Base-by-base conservation (phyloP, 108 stramenopile genomes). In the Cyclotella sp. region DNA sequence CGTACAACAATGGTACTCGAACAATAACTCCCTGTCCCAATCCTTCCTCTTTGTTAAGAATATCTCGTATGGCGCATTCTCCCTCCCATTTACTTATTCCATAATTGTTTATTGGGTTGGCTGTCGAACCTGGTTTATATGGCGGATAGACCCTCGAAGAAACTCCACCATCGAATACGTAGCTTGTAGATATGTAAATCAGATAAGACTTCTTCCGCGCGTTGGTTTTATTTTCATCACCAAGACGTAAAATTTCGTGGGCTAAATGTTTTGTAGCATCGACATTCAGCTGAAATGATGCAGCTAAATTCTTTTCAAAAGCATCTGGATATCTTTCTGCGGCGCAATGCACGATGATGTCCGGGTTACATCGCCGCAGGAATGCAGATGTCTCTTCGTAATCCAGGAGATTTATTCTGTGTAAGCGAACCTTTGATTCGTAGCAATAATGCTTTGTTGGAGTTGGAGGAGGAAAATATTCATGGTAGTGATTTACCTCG, bases 261-360 rank as follows among this genome's bases (percentile, higher is more conserved):
- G 78, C 70, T 47, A 79, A 70, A 45, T 79, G 54, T 47, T 46
- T 64, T 19, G 78, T 79, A 12, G 54, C 30, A 26, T 79, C 71
- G 11, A 79, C 78, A 44, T 72, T 79, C 34, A 79, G 40, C 28
- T 61, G 53, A 43, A 65, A 63, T 19, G 78, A 66, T 51, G 65
- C 59, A 2, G 59, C 78, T 41, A 61, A 18, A 19, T 67, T 67
- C 40, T 53, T 52, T 30, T 67, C 78, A 61, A 79, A 79, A 10
- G 71, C 65, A 60, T 79, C 78, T 28, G 78, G 78, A 40, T 51
- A 72, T 39, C 78, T 54, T 43, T 79, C 71, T 9, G 78, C 71
- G 21, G 78, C 78, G 52, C 78, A 79, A 60, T 79, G 78, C 40
- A 79, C 54, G 27, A 79, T 61, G 0, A 79, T 47, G 52, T 79